Evolutionary conservation across 345 rosid species (phyloP), one percentile per base, ranked within the genome.

Genomic region (Schrenkiella parvula): DNA sequence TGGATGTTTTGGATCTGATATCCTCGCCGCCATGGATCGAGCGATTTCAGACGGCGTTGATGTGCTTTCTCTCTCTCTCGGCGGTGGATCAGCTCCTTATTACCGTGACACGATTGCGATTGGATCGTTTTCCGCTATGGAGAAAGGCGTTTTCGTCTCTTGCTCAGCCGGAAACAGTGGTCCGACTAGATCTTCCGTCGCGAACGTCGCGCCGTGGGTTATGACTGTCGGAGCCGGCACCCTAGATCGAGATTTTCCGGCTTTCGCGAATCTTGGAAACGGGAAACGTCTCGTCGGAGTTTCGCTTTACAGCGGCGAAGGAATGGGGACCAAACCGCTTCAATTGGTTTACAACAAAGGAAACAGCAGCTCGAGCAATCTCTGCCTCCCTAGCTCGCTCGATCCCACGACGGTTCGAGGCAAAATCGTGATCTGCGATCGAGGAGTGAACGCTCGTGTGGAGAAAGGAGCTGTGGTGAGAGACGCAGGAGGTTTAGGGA

Each of bases 141-240:
- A 90, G 84, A 87, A 72, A 77, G 98, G 98, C 28, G 85, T 93
- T 26, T 74, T 91, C 52, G 96, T 93, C 34, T 83, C 92, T 11
- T 87, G 92, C 26, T 87, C 96, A 0, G 96, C 97, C 10, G 98
- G 98, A 0, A 93, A 93, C 53, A 79, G 87, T 23, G 98, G 98
- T 31, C 98, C 98, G 0, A 26, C 66, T 0, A 60, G 73, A 47
- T 83, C 84, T 21, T 75, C 92, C 0, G 76, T 93, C 19, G 88
- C 97, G 0, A 93, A 91, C 58, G 95, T 85, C 50, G 97, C 98
- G 4, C 98, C 98, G 0, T 93, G 98, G 98, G 86, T 90, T 15
- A 79, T 89, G 89, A 93, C 97, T 5, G 98, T 93, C 13, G 98
- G 98, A 0, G 97, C 98, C 4, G 89, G 93, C 1, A 90, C 97